Base-by-base conservation (phyloP, 805 yeast species). In the Saccharomycopsis fermentans region DNA sequence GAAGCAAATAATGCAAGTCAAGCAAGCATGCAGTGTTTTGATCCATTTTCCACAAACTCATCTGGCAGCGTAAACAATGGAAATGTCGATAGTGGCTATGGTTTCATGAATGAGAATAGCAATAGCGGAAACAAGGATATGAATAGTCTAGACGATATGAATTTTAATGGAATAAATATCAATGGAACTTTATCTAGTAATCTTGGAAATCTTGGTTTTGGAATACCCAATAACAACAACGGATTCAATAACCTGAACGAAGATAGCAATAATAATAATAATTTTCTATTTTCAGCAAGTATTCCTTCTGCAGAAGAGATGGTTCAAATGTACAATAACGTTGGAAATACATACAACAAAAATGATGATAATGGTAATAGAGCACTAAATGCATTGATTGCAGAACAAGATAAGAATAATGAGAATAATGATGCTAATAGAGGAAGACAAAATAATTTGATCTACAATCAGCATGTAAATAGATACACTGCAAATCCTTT, bases 401-500 rank as follows among this genome's bases (percentile, higher is more conserved):
- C 50, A 8, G 50, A 43, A 43, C 16, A 43, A 19, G 29, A 43
- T 11, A 43, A 21, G 16, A 43, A 43, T 6, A n/a, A 29, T 11
- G 17, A 43, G 21, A 43, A 19, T 21, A 17, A 12, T n/a, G 26
- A 43, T 43, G 14, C 24, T 3, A 43, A 24, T 21, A 21, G n/a
- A 21, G 29, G 50, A 9, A 43, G 29, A 21, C 50, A 43, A 43
- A 43, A 43, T 11, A 43, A 43, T 43, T 24, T 43, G 12, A 43
- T 43, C 24, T 59, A 59, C 40, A 59, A 55, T 34, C 59, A 56
- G 37, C 58, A 59, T 48, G 62, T 59, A 6, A 59, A 54, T 29
- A 52, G 56, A 50, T 61, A 61, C 24, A 56, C 62, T 47, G 53
- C 60, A 12, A 61, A 61, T 35, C 54, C 59, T 4, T 47, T 61